Evolutionary conservation across 257 asterid species (phyloP), one percentile per base, ranked within the genome.

Genomic region (Solanum chmielewskii): DNA sequence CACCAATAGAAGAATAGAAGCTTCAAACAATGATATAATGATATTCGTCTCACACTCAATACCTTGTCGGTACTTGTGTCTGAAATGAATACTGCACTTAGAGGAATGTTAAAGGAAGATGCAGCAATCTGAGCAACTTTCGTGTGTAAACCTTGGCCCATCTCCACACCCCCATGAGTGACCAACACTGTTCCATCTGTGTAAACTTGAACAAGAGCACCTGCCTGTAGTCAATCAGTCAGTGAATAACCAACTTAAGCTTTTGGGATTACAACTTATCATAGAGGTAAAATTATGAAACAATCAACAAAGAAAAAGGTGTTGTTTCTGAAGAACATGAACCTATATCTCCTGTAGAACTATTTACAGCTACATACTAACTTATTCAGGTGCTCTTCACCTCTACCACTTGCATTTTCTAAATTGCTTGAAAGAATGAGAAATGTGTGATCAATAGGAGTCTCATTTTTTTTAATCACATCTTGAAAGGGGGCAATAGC

Each of bases 51-150:
- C n/a, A 14, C 52, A 44, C 66, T 64, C 64, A 69, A 87, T 91
- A 97, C 99, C 98, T 97, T 97, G 90, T 97, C 99, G 4, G 98
- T 95, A 89, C 99, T 97, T 33, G 99, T 97, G 91, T 97, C 99
- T 4, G 99, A 97, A 89, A 97, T 95, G 89, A 95, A 97, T 41
- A 97, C 96, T 39, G 98, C 94, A 90, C 91, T 94, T 74, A 97
- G 96, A 33, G 99, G 98, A 91, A 97, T 94, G 90, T 93, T 44
- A 87, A 97, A 95, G 84, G 93, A 91, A 80, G 99, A 94, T 12
- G 99, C 99, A 88, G 99, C 99, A 82, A 97, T 90, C 91, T 97
- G 99, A 70, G 98, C 98, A 85, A 97, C 94, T 92, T 97, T 97
- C 71, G 99, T 97, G 88, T 97, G 99, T 94, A 97, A 92, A 88